These are phyloP conservation scores for Rhizopus delemar DNA, from an alignment of 371 early-diverging fungal genomes.

Conservation along the genomic window DNA sequence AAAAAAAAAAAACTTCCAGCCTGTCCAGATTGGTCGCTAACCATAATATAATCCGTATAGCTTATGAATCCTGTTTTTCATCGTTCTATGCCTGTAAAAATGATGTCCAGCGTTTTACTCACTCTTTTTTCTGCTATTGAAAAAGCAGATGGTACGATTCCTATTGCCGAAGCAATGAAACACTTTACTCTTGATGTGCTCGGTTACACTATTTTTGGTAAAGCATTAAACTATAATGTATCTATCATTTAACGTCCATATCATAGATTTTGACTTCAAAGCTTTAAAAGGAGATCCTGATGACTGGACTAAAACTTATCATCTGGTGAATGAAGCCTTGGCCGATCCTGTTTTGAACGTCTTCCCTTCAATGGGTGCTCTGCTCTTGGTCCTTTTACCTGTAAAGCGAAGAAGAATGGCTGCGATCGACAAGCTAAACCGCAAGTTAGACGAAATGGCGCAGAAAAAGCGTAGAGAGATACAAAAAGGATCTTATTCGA, in stretches of 20 bases:
- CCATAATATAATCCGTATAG: not conserved
- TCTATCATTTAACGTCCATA: not conserved
- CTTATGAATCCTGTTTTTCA: conserved; percentile 42
- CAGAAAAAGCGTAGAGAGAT: conserved; percentile 11
- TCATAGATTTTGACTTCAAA: conserved; percentile 32
- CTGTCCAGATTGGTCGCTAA: too few relatives aligned
- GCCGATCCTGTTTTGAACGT: conserved; percentile 21
- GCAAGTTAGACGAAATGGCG: conserved; percentile 12
- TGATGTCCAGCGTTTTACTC: conserved; percentile 31
- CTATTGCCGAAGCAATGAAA: conserved; percentile 21
- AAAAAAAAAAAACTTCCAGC: too few relatives aligned
- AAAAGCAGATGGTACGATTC: conserved; percentile 3
- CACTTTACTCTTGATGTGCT: conserved; percentile 43
- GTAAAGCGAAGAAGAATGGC: conserved; percentile 33
- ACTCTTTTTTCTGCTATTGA: conserved; percentile 28
- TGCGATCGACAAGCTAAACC: conserved; percentile 10
- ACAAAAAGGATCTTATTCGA: not conserved
- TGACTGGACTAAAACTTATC: conserved; percentile 21
- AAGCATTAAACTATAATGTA: not conserved
- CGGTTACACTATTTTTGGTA: conserved; percentile 41
- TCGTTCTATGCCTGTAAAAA: conserved; percentile 34
- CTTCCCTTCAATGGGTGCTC: conserved; percentile 23
- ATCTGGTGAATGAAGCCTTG: conserved; percentile 11
- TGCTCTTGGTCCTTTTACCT: conserved; percentile 23
- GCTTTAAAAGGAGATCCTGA: conserved; percentile 20